These are phyloP conservation scores for Amanita exitialis DNA, from an alignment of 768 basidiomycete genomes.

Conservation along the genomic window DNA sequence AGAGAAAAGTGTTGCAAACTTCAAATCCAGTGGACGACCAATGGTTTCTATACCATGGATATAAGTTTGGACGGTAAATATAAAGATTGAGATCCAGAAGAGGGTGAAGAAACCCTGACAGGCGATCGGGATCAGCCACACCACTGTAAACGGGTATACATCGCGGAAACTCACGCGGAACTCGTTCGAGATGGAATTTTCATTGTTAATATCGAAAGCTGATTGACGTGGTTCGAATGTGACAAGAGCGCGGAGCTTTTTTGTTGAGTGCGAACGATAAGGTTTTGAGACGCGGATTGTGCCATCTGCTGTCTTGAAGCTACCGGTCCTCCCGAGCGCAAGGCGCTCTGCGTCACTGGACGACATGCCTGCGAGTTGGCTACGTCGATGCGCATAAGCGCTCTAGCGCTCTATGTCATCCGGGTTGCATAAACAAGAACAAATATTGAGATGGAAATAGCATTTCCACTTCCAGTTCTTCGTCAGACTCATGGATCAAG, in stretches of 20 bases:
- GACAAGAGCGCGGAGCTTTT: constrained; percentile 73
- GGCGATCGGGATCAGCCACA: background rate
- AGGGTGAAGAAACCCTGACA: constrained; percentile 85
- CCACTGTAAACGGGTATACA: no score
- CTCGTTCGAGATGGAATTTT: constrained; percentile 64
- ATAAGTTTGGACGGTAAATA: constrained; percentile 73
- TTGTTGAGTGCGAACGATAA: constrained; percentile 61
- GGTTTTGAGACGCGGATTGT: constrained; percentile 70
- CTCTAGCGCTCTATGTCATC: background rate
- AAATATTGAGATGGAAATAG: no score
- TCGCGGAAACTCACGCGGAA: constrained; percentile 50
- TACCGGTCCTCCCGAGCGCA: constrained; percentile 15
- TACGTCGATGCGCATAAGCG: background rate
- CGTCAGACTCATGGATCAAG: constrained; percentile 3
- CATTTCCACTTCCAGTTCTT: no score
- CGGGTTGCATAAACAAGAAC: background rate
- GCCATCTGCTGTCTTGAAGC: constrained; percentile 47
- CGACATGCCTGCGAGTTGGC: background rate
- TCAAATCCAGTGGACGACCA: constrained; percentile 68
- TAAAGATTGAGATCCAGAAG: constrained; percentile 87
- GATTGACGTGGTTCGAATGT: constrained; percentile 84
- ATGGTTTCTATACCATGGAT: constrained; percentile 66
- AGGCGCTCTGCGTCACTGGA: background rate
- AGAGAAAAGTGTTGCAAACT: constrained; percentile 82
- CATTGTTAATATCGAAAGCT: constrained; percentile 76